These are phyloP conservation scores for Pseudogymnoascus sp. DNA, from an alignment of 2,329 filamentous ascomycete species.

Conservation along the genomic window DNA sequence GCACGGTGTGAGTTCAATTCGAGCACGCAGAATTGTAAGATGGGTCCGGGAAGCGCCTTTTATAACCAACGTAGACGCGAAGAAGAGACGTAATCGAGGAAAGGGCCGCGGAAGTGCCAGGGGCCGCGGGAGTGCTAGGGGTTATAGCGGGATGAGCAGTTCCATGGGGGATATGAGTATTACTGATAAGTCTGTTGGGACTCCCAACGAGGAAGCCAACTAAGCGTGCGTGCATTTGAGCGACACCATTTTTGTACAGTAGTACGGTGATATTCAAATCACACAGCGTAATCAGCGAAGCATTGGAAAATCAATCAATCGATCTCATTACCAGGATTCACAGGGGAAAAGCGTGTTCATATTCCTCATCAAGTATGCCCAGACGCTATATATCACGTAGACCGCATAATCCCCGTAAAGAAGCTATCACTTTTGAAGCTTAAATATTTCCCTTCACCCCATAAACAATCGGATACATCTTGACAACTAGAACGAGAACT, in stretches of 20 bases:
- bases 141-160: neutral
- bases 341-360: slow-evolving; percentile 1
- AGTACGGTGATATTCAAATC: neutral
- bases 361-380: neutral
- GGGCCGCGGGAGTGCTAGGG: neutral
- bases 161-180: neutral
- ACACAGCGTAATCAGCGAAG: slow-evolving; percentile 2
- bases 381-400: slow-evolving; percentile 4
- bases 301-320: neutral
- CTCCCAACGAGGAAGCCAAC: neutral
- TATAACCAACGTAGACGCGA: neutral
- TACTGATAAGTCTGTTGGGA: neutral
- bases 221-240: neutral
- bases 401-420: slow-evolving; percentile 3
- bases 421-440: neutral
- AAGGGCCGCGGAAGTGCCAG: neutral
- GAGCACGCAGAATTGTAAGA: slow-evolving; percentile 57
- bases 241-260: neutral
- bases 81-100: neutral
- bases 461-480: slow-evolving; percentile 3
- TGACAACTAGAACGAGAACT: slow-evolving; percentile 7
- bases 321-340: neutral
- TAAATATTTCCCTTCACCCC: slow-evolving; percentile 4
- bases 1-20: slow-evolving; percentile 60
- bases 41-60: slow-evolving; percentile 58